Conservation (phyloP, 2,329 filamentous ascomycete species). For the Neofusicoccum cordaticola region DNA sequence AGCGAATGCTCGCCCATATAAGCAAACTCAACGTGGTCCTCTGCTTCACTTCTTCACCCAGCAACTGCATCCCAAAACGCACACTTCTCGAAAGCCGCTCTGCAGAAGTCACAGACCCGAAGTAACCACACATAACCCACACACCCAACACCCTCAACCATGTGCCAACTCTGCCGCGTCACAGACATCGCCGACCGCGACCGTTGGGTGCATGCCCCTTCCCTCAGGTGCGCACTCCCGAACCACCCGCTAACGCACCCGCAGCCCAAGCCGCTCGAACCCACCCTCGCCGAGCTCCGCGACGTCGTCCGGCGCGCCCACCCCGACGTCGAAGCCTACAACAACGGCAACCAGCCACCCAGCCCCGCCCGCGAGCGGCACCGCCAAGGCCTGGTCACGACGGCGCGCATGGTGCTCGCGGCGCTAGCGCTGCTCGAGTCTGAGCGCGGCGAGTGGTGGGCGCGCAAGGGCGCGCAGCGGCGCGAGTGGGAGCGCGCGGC, state of each 20-base stretch:
- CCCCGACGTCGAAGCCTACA: neutral
- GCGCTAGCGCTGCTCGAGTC: neutral
- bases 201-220: slow-evolving; percentile 12
- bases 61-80: neutral
- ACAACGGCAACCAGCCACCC: neutral
- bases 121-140: too few relatives aligned
- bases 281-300: neutral
- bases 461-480: neutral
- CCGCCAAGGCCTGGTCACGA: neutral
- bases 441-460: slow-evolving; percentile 14
- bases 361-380: neutral
- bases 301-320: neutral
- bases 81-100: neutral
- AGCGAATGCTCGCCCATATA: too few relatives aligned
- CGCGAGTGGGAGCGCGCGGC: neutral
- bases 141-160: neutral
- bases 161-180: slow-evolving; percentile 16
- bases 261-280: slow-evolving; percentile 15
- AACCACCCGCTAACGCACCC: neutral
- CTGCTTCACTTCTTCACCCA: too few relatives aligned
- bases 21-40: too few relatives aligned
- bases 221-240: neutral
- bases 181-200: neutral
- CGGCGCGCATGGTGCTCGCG: neutral
- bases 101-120: too few relatives aligned